Evolutionary conservation across 805 yeast genomes (phyloP), one percentile per base, ranked within the genome.

Genomic region (Torulaspora maleeae): DNA sequence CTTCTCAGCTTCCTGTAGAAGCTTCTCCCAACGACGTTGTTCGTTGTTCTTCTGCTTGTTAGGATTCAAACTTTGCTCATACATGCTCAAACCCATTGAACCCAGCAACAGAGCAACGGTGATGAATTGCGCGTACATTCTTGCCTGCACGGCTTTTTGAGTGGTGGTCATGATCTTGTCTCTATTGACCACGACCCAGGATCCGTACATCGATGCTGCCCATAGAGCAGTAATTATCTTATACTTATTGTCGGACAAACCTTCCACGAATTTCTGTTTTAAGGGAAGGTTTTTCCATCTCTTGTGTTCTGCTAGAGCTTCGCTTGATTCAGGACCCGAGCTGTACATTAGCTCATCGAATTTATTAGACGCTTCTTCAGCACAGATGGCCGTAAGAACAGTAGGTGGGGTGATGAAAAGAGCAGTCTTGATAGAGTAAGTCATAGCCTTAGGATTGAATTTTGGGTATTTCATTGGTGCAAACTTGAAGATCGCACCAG

Each of bases 61-160:
- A 44, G 72, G 72, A 50, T 67, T 77, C 52, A 77, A 64, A 53
- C 79, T 75, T 52, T 77, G 80, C 55, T 83, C 88, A 52, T 79
- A 82, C 67, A 80, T 75, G 36, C 82, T 73, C 53, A 82, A 67
- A 41, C 80, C 80, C 58, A 87, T 75, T 0, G 93, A 79, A 17
- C 81, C 88, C 44, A 86, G 66, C 52, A 86, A 68, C 50, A 86
- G 68, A 9, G 76, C 76, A 43, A 87, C 89, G 1, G 95, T 84
- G 44, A 85, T 67, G 52, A 83, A 86, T 66, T 87, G 95, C 9
- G 95, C 95, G 61, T 86, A 86, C 85, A 86, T 86, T 77, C 95
- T 81, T 27, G 95, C 95, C 62, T 83, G 90, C 27, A 84, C 93
- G 39, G 85, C 78, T 64, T 85, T 87, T 69, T 87, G 95, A 4